A percentile compares a stretch with the other conserved stretches of the same genome.
Evolutionary conservation across 805 yeast species (phyloP).

Genomic region (Lachancea thermotolerans): DNA sequence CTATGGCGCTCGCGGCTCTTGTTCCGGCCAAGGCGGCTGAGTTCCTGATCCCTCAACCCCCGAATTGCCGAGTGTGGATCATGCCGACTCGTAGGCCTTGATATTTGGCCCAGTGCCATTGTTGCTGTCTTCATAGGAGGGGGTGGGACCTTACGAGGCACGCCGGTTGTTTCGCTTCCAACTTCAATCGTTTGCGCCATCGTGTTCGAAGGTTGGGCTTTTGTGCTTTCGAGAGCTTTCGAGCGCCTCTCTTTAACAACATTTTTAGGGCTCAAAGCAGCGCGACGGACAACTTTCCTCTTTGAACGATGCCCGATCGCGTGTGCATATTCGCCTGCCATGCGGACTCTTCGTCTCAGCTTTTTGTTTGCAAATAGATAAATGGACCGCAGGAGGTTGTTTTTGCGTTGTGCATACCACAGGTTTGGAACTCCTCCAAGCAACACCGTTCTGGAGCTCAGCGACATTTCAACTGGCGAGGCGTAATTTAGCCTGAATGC

Average conservation of each 20-base stretch:
- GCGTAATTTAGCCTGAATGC: conserved; percentile 52
- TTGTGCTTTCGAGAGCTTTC: background rate
- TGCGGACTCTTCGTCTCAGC: conserved; percentile 3
- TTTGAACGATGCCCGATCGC: conserved; percentile 1
- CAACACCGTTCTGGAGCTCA: conserved; percentile 41
- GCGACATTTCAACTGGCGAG: conserved; percentile 41
- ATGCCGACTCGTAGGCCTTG: too few relatives aligned
- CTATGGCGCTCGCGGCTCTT: too few relatives aligned
- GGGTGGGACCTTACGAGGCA: too few relatives aligned
- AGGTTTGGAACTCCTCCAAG: conserved; percentile 54
- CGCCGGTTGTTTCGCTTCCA: too few relatives aligned
- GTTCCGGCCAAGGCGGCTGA: too few relatives aligned
- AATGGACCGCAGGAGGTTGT: conserved; percentile 8
- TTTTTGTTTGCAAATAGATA: conserved; percentile 4
- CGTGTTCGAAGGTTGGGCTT: too few relatives aligned
- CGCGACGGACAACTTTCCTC: background rate
- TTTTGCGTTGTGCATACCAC: conserved; percentile 37
- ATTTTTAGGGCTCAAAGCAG: background rate
- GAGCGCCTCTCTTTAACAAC: background rate
- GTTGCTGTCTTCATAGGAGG: too few relatives aligned
- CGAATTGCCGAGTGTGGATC: too few relatives aligned
- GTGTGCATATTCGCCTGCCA: conserved; percentile 4
- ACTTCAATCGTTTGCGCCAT: too few relatives aligned
- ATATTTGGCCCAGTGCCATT: too few relatives aligned
- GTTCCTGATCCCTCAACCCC: too few relatives aligned